Base-by-base conservation (phyloP, 2,329 filamentous ascomycete genomes). In the Rhytidhysteron rufulum region DNA sequence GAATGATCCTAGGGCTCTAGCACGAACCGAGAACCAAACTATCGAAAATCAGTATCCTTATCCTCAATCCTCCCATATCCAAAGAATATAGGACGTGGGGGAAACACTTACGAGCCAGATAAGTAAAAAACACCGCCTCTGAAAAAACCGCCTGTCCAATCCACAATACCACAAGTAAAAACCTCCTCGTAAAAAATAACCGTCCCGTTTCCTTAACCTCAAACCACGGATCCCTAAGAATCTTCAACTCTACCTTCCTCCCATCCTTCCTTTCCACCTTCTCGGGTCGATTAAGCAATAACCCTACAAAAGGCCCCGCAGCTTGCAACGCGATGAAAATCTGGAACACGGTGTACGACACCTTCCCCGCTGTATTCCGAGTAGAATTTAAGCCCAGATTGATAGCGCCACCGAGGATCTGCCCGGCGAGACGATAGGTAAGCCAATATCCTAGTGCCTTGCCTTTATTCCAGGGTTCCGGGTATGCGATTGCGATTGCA, bases 51-150 rank as follows among this genome's bases (percentile, higher is more conserved):
- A 19, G 66, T 62, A 47, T 22, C 15, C 55, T 48, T 16, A 40
- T 1, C 9, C 24, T 50, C 19, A 54, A 40, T 27, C 29, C 5
- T 31, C 47, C n/a, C 16, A 7, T 18, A 60, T 65, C 50, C 39
- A 68, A 18, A 22, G 17, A 21, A 11, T 9, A 25, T 20, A n/a
- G 17, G 20, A 18, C 15, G 16, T 5, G 3, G 3, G 17, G 17
- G 34, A 24, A 4, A n/a, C n/a, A 53, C 58, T 51, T 49, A 60
- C 71, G 47, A 7, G 73, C 70, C 6, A 83, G 67, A 43, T 83
- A 88, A 0, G 84, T 87, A 58, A 83, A 86, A 61, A 83, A 85
- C 0, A 88, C 82, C 0, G 85, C 80, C 57, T 88, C 84, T 0
- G 81, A 68, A 54, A 84, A 88, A 0, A 86, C 83, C 0, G 80